A percentile compares a stretch with the other conserved stretches of the same genome.
Conservation (phyloP, 169 alveolate genomes). For the Cryptosporidium felis region DNA sequence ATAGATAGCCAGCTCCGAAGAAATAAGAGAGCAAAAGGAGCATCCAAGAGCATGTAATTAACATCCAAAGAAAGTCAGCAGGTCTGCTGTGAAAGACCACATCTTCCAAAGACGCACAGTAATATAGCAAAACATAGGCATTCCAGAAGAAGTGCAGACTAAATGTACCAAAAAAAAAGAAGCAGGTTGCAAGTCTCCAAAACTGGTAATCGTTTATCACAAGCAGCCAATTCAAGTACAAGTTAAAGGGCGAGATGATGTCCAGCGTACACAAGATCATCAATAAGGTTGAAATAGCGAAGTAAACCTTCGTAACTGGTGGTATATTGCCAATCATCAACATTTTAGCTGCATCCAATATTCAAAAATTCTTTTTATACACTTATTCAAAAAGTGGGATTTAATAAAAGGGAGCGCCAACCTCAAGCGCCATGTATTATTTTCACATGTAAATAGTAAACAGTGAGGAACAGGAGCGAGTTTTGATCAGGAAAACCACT, state of each 20-base stretch:
- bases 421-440: no score
- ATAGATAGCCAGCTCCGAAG: constrained; percentile 84
- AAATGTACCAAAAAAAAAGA: constrained; percentile 89
- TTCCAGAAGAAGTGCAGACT: constrained; percentile 91
- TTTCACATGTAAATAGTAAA: no score
- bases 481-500: no score
- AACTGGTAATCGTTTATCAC: constrained; percentile 80
- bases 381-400: no score
- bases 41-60: constrained; percentile 77
- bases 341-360: neutral
- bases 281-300: constrained; percentile 79
- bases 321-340: constrained; percentile 74
- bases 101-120: constrained; percentile 77
- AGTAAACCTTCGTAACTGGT: constrained; percentile 82
- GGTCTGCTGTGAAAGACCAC: constrained; percentile 78
- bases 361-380: no score
- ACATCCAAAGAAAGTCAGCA: constrained; percentile 88
- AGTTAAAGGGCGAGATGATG: constrained; percentile 82
- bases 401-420: no score
- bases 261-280: constrained; percentile 85
- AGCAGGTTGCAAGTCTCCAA: constrained; percentile 90
- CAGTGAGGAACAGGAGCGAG: no score
- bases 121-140: constrained; percentile 85
- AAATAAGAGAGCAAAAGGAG: constrained; percentile 75
- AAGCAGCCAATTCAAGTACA: constrained; percentile 85